Evolutionary conservation across 208 protist genomes (phyloP), one percentile per base, ranked within the genome.

Genomic region (Trypanosomatidae sp.): DNA sequence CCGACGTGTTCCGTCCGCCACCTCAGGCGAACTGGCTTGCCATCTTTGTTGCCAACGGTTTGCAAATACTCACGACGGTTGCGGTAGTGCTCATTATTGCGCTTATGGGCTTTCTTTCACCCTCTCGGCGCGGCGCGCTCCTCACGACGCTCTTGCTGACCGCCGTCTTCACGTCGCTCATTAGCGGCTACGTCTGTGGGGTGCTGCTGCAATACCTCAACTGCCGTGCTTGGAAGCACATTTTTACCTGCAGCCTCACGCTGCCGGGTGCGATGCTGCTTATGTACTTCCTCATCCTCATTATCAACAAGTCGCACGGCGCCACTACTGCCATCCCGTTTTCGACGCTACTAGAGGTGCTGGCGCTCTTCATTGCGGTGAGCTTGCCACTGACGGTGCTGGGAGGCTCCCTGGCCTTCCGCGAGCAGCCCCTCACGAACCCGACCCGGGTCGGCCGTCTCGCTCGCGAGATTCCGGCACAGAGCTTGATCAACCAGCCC

Each of bases 1-100:
- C 95, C 15, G 98, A 99, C 80, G 98, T 99, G 2, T 99, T 99
- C 85, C 96, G 98, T 25, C 83, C 91, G 2, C 98, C 98, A 9
- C 52, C 80, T 50, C 69, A 86, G 52, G 90, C 96, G 17, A 81
- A 83, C 50, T 76, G 98, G 62, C 84, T 99, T 2, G 84, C 91
- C 33, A 88, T 98, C 49, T 81, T 98, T 19, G 83, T 98, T 17
- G 98, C 98, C 55, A 98, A 93, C 71, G 98, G 98, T 52, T 83
- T 90, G n/a, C 98, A 99, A 83, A 52, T 99, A 3, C 83, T 99
- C 17, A 72, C 66, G 58, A 99, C 99, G 85, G 71, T 79, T 28
- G 49, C 81, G 7, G 77, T 86, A 62, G 89, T 96, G 55, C 56
- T 98, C 15, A 36, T 98, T 3, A 96, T 99, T 68, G 97, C 97